Percentiles rank a stretch among this genome's conserved stretches.
These are phyloP conservation scores for Thraustochytrium sp. DNA, from an alignment of 352 stramenopile genomes.

Conservation along the genomic window DNA sequence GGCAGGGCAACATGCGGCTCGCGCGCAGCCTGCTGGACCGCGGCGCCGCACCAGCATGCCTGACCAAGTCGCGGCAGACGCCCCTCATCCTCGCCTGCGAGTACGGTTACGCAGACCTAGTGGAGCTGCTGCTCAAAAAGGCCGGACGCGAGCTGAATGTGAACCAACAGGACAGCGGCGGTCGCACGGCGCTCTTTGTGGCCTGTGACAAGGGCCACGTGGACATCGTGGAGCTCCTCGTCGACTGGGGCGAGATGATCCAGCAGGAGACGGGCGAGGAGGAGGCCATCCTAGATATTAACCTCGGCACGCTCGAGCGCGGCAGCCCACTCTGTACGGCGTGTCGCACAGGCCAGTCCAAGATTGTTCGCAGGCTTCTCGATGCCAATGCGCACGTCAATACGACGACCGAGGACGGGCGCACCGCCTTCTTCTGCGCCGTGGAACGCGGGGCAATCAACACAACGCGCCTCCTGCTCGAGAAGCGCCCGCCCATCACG, in stretches of 20 bases:
- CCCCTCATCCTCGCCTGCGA: constrained; percentile 36
- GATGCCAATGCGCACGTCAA: constrained; percentile 24
- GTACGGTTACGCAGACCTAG: constrained; percentile 18
- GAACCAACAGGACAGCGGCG: constrained; percentile 11
- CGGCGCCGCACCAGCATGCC: not conserved
- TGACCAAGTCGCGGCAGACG: constrained; percentile 34
- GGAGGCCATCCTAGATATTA: constrained; percentile 26
- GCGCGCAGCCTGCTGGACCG: constrained; percentile 20
- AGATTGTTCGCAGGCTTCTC: constrained; percentile 18
- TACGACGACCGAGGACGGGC: constrained; percentile 35
- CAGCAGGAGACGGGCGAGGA: constrained; percentile 40
- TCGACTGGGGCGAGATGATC: constrained; percentile 44
- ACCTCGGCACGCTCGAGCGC: constrained; percentile 33
- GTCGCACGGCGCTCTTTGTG: constrained; percentile 31
- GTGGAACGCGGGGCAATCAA: constrained; percentile 37
- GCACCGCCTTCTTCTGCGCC: constrained; percentile 41
- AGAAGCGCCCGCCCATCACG: constrained; percentile 38
- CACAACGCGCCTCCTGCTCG: constrained; percentile 40
- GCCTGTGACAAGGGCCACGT: constrained; percentile 24
- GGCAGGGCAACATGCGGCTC: constrained; percentile 38
- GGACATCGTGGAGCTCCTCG: not conserved
- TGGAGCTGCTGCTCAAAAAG: constrained; percentile 24
- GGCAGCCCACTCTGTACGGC: constrained; percentile 33
- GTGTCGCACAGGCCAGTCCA: constrained; percentile 17
- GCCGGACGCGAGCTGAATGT: not conserved